Percentiles rank a stretch among this genome's conserved stretches.
These are phyloP conservation scores for Dendrobium chrysotoxum DNA, from an alignment of 106 monocot genomes.

Conservation along the genomic window DNA sequence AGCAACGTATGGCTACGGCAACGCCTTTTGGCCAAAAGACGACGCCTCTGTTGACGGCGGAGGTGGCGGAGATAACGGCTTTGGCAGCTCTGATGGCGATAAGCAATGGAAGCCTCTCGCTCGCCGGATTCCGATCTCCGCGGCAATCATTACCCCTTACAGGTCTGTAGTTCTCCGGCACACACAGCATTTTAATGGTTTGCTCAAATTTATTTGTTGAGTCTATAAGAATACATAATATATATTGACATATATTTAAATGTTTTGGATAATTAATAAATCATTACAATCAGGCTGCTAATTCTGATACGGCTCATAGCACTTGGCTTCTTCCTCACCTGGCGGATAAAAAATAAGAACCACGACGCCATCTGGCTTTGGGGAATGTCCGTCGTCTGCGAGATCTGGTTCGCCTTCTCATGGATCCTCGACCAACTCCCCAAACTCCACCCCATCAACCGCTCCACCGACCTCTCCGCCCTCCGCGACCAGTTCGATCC, in stretches of 20 bases:
- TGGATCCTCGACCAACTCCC: constrained; percentile 88
- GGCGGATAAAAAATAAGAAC: constrained; percentile 76
- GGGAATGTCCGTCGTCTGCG: constrained; percentile 81
- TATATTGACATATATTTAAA: too few species aligned
- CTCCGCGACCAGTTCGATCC: constrained; percentile 59
- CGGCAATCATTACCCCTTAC: constrained; percentile 52
- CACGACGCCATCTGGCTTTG: constrained; percentile 87
- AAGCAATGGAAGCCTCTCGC: constrained; percentile 93
- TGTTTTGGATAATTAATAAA: too few species aligned
- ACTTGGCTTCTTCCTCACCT: constrained; percentile 45
- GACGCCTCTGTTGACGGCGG: constrained; percentile 26
- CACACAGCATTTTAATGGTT: too few species aligned
- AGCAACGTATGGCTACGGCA: constrained; percentile 88
- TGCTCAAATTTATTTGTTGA: too few species aligned
- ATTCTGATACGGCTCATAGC: constrained; percentile 46
- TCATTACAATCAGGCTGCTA: constrained; percentile 25
- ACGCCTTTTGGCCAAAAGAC: constrained; percentile 60
- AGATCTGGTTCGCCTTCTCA: constrained; percentile 90
- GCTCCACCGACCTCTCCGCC: constrained; percentile 65
- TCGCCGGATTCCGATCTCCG: constrained; percentile 40
- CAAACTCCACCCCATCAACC: constrained; percentile 89
- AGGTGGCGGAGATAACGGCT: constrained; percentile 22
- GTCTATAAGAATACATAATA: too few species aligned
- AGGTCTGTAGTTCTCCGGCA: constrained; percentile 18
- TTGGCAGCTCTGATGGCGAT: constrained; percentile 52